phyloP scores from a whole-genome alignment of 495 filamentous ascomycete species.

The Polyplosphaeria fusca region DNA sequence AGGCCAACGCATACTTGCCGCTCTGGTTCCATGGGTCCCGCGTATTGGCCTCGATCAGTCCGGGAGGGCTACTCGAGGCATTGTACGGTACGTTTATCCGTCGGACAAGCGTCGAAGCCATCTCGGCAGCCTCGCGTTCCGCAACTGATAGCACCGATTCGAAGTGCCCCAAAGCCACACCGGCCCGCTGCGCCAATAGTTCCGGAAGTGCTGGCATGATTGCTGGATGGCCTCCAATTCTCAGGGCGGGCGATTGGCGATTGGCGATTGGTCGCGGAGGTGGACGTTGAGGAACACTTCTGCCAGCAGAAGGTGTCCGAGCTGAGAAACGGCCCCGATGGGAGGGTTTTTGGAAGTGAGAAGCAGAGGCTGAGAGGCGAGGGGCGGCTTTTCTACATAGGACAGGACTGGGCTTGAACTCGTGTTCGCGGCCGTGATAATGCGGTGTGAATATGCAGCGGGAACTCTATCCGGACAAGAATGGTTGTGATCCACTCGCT shows the following conservation, averaged over 20 bases:
- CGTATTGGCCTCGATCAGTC: conserved; percentile 67
- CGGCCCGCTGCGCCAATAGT: conserved; percentile 33
- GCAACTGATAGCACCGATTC: conserved; percentile 26
- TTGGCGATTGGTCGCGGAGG: conserved; percentile 6
- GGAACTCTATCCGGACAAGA: conserved; percentile 19
- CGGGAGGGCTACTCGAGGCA: conserved; percentile 62
- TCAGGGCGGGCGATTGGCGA: not conserved
- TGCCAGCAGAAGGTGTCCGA: conserved; percentile 31
- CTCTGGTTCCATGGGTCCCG: conserved; percentile 75
- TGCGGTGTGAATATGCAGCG: conserved; percentile 27
- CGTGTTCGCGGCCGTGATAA: conserved; percentile 10
- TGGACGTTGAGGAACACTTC: conserved; percentile 22
- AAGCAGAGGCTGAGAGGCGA: conserved; percentile 1
- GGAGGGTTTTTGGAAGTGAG: conserved; percentile 1
- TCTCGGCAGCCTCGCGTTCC: conserved; percentile 30
- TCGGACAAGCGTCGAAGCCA: conserved; percentile 53
- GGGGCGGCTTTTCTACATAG: conserved; percentile 27
- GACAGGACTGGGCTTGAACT: conserved; percentile 4
- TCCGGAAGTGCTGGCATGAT: conserved; percentile 39
- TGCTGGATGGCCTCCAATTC: conserved; percentile 4
- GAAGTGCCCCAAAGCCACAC: conserved; percentile 31
- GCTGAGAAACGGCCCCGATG: conserved; percentile 1
- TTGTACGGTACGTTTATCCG: conserved; percentile 70
- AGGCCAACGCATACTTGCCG: conserved; percentile 84
- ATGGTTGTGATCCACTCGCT: conserved; percentile 10